Evolutionary conservation across 129 eudicot species (phyloP).

Genomic region (Pseudognaphalium luteoalbum): DNA sequence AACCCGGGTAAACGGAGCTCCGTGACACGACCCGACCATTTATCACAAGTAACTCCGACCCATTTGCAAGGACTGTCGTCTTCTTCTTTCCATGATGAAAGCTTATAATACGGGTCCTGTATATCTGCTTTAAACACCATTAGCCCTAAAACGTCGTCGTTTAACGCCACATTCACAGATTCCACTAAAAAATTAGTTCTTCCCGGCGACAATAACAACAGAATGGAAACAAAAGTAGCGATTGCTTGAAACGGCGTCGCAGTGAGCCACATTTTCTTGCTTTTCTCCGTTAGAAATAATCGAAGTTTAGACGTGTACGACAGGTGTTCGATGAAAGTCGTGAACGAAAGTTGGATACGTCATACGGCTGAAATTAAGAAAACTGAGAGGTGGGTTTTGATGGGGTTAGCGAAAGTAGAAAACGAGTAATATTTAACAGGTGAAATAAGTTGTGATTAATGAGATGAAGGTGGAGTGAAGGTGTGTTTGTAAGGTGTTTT

Average conservation of each 20-base stretch:
- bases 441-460: neutral
- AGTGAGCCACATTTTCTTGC: conserved; percentile 36
- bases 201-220: neutral
- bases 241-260: conserved; percentile 33
- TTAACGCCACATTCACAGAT: conserved; percentile 55
- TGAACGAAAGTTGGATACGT: conserved; percentile 14
- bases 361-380: conserved; percentile 2
- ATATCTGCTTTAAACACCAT: conserved; percentile 79
- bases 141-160: conserved; percentile 89
- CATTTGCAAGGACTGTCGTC: conserved; percentile 75
- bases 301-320: conserved; percentile 20
- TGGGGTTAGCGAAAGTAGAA: neutral
- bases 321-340: conserved; percentile 23
- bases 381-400: neutral
- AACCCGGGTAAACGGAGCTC: conserved; percentile 58
- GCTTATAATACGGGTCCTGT: conserved; percentile 59
- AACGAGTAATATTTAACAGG: neutral
- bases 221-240: conserved; percentile 19
- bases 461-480: neutral
- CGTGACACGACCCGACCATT: conserved; percentile 61
- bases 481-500: neutral
- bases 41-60: conserved; percentile 77
- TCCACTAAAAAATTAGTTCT: neutral
- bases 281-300: neutral
- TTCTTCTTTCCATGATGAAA: conserved; percentile 85